phyloP scores from a whole-genome alignment of 345 rosid species.

The Raphanus sativus region DNA sequence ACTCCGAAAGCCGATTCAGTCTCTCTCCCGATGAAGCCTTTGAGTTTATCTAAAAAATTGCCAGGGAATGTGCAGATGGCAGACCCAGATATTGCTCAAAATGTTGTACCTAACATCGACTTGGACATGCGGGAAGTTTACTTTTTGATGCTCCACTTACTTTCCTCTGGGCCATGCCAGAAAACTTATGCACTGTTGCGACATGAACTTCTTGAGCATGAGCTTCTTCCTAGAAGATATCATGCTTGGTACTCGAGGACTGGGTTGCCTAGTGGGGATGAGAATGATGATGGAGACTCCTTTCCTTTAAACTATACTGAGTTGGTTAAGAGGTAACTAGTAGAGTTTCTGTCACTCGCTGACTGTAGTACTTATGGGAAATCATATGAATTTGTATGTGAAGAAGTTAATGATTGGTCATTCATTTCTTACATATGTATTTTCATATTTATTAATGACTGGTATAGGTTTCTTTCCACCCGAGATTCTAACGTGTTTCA shows the following conservation, averaged over 20 bases:
- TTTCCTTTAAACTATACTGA: slow-evolving; percentile 68
- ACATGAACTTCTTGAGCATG: slow-evolving; percentile 87
- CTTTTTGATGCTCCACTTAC: slow-evolving; percentile 91
- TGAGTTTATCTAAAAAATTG: slow-evolving; percentile 59
- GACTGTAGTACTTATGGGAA: background rate
- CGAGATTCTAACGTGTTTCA: slow-evolving; percentile 20
- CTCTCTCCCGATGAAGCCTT: slow-evolving; percentile 60
- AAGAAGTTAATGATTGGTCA: slow-evolving; percentile 10
- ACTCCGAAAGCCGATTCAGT: slow-evolving; percentile 54
- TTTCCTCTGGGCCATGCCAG: slow-evolving; percentile 88
- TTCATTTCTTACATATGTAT: slow-evolving; percentile 5
- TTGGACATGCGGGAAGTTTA: slow-evolving; percentile 86
- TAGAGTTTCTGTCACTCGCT: slow-evolving; percentile 22
- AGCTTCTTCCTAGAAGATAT: slow-evolving; percentile 91
- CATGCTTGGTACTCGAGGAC: slow-evolving; percentile 95
- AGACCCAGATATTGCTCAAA: slow-evolving; percentile 43
- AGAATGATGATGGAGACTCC: slow-evolving; percentile 76
- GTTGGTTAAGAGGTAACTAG: slow-evolving; percentile 69
- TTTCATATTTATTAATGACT: background rate
- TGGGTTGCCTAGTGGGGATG: slow-evolving; percentile 62
- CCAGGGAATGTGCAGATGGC: slow-evolving; percentile 53
- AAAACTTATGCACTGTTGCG: slow-evolving; percentile 66
- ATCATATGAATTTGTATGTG: background rate
- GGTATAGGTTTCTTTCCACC: slow-evolving; percentile 2
- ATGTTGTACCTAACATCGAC: slow-evolving; percentile 52